Conservation (phyloP, 1,284 basidiomycete species). For the Erythrobasidium hasegawianum region DNA sequence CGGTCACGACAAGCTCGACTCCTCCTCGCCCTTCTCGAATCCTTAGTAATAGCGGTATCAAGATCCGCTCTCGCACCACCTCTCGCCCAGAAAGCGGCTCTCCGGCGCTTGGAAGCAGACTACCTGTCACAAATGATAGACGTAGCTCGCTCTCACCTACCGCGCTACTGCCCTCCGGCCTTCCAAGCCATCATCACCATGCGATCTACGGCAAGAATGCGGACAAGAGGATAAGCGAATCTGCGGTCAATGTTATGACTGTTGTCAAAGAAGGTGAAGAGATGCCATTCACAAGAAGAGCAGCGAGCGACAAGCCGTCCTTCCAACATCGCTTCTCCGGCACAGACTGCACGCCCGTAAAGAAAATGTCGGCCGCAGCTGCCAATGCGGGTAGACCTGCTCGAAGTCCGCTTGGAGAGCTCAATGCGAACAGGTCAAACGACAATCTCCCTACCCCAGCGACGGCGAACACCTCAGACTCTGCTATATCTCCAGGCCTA, state of each 20-base stretch:
- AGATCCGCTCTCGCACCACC: conserved; percentile 25
- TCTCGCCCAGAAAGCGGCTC: conserved; percentile 1
- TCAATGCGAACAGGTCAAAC: neutral
- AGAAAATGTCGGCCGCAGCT: neutral
- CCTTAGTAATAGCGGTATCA: conserved; percentile 21
- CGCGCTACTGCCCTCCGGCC: too few relatives aligned
- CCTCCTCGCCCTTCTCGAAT: conserved; percentile 5
- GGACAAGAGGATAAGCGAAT: conserved; percentile 37
- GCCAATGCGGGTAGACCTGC: neutral
- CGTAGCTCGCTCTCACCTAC: neutral
- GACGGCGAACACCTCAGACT: neutral
- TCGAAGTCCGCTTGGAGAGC: neutral
- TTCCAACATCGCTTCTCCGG: neutral
- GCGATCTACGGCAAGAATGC: conserved; percentile 33
- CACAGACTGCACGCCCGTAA: conserved; percentile 22
- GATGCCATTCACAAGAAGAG: conserved; percentile 2
- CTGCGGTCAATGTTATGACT: conserved; percentile 40
- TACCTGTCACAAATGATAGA: neutral
- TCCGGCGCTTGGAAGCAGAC: neutral
- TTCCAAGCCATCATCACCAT: conserved; percentile 6
- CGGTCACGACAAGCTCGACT: neutral
- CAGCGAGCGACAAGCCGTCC: conserved; percentile 19
- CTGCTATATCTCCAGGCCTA: neutral
- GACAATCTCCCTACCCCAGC: neutral
- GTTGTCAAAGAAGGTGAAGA: conserved; percentile 40